Conservation (phyloP, 768 basidiomycete species). For the Pisolithus tinctorius region DNA sequence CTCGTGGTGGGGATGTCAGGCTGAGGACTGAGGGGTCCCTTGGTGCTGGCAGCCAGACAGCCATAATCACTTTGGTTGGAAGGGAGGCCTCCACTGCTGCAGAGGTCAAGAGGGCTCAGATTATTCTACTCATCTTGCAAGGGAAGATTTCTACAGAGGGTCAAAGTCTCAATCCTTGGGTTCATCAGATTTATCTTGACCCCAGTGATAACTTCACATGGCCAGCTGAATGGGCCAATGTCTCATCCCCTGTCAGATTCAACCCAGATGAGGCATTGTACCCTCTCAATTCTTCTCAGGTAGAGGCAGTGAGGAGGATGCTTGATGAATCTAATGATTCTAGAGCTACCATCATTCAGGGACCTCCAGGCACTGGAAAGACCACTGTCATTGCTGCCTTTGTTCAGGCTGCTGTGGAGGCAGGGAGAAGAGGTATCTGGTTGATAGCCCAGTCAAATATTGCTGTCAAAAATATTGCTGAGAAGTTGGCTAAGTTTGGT, state of each 20-base stretch:
- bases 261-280: slow-evolving; percentile 10
- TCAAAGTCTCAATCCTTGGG: slow-evolving; percentile 30
- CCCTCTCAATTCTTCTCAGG: too few relatives aligned
- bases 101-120: slow-evolving; percentile 35
- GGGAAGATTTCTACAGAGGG: slow-evolving; percentile 20
- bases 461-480: too few relatives aligned
- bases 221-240: slow-evolving; percentile 30
- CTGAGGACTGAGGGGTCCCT: slow-evolving; percentile 19
- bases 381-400: too few relatives aligned
- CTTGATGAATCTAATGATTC: too few relatives aligned
- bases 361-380: too few relatives aligned
- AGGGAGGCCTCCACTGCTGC: slow-evolving; percentile 53
- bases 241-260: slow-evolving; percentile 12
- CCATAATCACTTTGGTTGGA: slow-evolving; percentile 43
- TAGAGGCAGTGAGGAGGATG: too few relatives aligned
- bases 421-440: too few relatives aligned
- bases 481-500: too few relatives aligned
- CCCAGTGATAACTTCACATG: slow-evolving; percentile 25
- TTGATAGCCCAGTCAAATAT: too few relatives aligned
- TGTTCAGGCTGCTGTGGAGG: too few relatives aligned
- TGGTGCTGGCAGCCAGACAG: slow-evolving; percentile 22
- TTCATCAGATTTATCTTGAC: slow-evolving; percentile 28
- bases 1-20: slow-evolving; percentile 12
- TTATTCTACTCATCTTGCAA: slow-evolving; percentile 31
- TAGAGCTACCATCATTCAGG: too few relatives aligned